Evolutionary conservation across 164 flowering plant genomes (phyloP).

Genomic region (Annona squamosa): DNA sequence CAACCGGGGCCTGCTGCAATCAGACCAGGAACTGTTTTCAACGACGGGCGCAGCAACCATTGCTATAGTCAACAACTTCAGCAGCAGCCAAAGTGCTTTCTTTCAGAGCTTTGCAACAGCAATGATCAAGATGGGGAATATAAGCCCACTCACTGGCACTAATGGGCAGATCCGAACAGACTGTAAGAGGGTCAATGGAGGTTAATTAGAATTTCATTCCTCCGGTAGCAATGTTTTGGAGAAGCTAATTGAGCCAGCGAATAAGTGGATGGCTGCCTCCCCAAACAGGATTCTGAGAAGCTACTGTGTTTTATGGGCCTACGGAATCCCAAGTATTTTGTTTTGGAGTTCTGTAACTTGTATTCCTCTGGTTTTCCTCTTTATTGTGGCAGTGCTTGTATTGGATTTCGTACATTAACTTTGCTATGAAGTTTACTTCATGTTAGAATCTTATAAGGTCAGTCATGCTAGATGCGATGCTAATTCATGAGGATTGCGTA

Average conservation of each 20-base stretch:
- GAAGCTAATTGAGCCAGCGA: not conserved
- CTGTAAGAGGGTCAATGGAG: conserved; percentile 19
- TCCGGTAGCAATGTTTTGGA: not conserved
- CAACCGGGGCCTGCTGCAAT: conserved; percentile 32
- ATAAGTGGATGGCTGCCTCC: not conserved
- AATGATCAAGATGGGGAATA: conserved; percentile 46
- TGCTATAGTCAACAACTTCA: conserved; percentile 24
- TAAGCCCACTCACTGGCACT: conserved; percentile 20
- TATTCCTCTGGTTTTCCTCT: not conserved
- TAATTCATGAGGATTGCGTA: too few species aligned
- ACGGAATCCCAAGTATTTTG: not conserved
- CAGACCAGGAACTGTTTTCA: conserved; percentile 40
- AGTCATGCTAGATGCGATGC: too few species aligned
- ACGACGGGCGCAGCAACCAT: conserved; percentile 21
- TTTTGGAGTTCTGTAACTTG: not conserved
- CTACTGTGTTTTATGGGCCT: not conserved
- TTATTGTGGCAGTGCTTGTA: not conserved
- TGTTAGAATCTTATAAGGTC: too few species aligned
- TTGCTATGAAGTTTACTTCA: too few species aligned
- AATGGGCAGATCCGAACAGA: conserved; percentile 18
- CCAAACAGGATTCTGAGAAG: not conserved
- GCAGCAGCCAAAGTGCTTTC: conserved; percentile 24
- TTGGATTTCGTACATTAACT: too few species aligned
- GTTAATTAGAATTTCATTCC: not conserved
- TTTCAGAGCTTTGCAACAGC: conserved; percentile 29